Base-by-base conservation (phyloP, 2,329 filamentous ascomycete genomes). In the Neopestalotiopsis rosae region DNA sequence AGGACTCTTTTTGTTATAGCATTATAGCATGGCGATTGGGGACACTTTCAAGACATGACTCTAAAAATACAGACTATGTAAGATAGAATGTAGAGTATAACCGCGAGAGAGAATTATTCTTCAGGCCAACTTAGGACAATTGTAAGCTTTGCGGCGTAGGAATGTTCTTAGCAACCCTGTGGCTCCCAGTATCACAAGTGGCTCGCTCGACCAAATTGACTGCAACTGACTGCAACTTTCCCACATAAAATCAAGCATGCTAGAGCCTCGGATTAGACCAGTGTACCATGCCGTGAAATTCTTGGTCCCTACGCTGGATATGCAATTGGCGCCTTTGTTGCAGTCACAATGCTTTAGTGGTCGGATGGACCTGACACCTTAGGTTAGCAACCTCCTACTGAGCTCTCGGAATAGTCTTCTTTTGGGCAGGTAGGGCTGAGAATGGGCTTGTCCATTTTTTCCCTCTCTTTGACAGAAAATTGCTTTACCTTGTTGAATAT, bases 141-240 rank as follows among this genome's bases (percentile, higher is more conserved):
- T 28, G 24, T 28, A 28, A 28, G 24, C 24, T 28, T 28, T 28
- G 24, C 24, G 24, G 24, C 24, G 24, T 28, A 28, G 24, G 24
- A 28, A 28, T 28, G 24, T 28, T 28, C 24, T 28, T 28, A 28
- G 24, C 24, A 28, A 28, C 24, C 24, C 24, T 28, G 24, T 28
- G 24, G 24, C 24, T 28, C 24, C 24, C 24, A 28, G 24, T 28
- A 28, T 28, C 24, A 28, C 24, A 28, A 28, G 24, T 28, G 24
- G 24, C 24, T 28, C 24, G 24, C 24, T 28, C 24, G 24, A 28
- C 24, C 24, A 28, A 28, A 28, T 49, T 13, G n/a, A n/a, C 42
- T 49, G 14, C 42, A n/a, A 13, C 42, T 14, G 14, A 17, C n/a
- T 49, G 13, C 68, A 68, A 68, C 63, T 38, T 66, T 67, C 67